Evolutionary conservation across 495 filamentous ascomycete genomes (phyloP), one percentile per base, ranked within the genome.

Genomic region (Penicillium nucicola): DNA sequence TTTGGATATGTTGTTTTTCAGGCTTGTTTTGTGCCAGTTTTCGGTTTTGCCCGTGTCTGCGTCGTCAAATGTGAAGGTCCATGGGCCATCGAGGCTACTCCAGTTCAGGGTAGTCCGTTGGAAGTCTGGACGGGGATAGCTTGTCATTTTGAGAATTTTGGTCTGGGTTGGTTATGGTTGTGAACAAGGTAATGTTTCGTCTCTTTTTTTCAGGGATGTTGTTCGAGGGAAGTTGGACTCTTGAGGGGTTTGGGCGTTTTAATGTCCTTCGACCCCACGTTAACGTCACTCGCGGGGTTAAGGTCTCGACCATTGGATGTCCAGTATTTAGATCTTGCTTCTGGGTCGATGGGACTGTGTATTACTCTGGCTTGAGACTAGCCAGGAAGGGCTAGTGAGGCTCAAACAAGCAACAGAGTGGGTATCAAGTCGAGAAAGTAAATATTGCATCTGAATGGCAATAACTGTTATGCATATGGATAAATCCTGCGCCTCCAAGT

Each of bases 1-100:
- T 50, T 76, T 77, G 6, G 52, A 32, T 6, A 45, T 42, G 10
- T 10, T 41, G 23, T 33, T 38, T 6, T 33, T 30, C 62, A 45
- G 36, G 58, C 43, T 5, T 58, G 61, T 63, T 45, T 56, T 53
- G 1, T 57, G 67, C 64, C 71, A 70, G 30, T 65, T 43, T 15
- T 67, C 37, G 23, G 45, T 47, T 7, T 79, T 66, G 2, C 79
- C 79, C 18, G 62, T 49, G 53, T 83, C 78, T 19, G 66, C 52
- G 61, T 83, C 79, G 62, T 84, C 81, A 53, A 83, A 84, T 50
- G 77, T 62, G 54, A 83, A 76, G 41, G 66, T 59, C 80, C 81
- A 84, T 28, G 71, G 55, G 5, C 79, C 77, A 61, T 84, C 72
- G 9, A 83, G 70, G 13, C 75, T 70, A 13, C 59, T 51, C 81